Percentiles rank a stretch among this genome's conserved stretches.
phyloP scores from a whole-genome alignment of 768 basidiomycete genomes.

The Suillus paluster region DNA sequence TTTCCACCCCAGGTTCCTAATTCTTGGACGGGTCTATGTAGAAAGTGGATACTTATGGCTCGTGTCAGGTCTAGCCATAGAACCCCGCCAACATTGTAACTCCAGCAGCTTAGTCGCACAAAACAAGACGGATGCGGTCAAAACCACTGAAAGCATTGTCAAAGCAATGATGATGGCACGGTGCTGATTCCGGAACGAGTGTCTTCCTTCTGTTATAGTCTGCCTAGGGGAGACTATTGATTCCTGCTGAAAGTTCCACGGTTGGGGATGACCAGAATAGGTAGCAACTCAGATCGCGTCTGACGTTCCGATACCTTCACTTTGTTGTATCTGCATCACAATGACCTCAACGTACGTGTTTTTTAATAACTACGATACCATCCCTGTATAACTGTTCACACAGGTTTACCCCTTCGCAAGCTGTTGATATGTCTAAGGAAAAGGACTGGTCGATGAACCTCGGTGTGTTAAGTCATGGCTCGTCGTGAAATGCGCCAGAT shows the following conservation, averaged over 20 bases:
- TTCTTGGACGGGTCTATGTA: conserved; percentile 48
- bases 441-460: conserved; percentile 73
- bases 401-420: conserved; percentile 62
- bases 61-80: not conserved
- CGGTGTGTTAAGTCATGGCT: conserved; percentile 44
- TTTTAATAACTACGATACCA: no score
- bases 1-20: conserved; percentile 44
- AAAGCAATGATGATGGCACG: not conserved
- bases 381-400: not conserved
- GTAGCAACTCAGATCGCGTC: no score
- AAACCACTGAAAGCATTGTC: no score
- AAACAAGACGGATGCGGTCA: no score
- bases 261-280: not conserved
- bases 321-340: not conserved
- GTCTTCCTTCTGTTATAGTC: no score
- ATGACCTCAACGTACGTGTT: conserved; percentile 6
- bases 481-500: not conserved
- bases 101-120: not conserved
- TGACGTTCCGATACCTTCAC: not conserved
- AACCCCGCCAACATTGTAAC: not conserved
- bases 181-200: no score
- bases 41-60: conserved; percentile 44
- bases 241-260: not conserved
- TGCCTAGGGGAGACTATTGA: no score
- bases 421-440: conserved; percentile 67